Base-by-base conservation (phyloP, 345 rosid species). In the Triadica sebifera region DNA sequence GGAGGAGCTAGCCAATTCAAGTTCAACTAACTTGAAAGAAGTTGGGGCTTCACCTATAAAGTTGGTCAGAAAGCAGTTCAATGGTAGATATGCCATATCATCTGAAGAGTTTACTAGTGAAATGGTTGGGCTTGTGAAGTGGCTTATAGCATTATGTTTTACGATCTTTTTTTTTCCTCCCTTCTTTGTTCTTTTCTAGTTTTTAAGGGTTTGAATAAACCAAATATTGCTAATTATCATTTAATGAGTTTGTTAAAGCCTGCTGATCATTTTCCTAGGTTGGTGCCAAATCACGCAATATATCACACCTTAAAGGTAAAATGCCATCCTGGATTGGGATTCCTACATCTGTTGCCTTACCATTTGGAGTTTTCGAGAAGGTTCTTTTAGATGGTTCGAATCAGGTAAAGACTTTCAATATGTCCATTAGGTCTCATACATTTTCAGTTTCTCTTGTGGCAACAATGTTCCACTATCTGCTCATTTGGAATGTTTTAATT, bases 241-340 rank as follows among this genome's bases (percentile, higher is more conserved):
- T 52, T n/a, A n/a, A n/a, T n/a, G n/a, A n/a, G n/a, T n/a, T 15
- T 20, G 22, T 41, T 4, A 9, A 57, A 41, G 16, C 45, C 10
- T 56, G 64, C 29, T 76, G 52, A 39, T 79, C 59, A 29, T 75
- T 41, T 65, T 75, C 70, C 51, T 73, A 95, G 99, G 98, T 95
- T 84, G 99, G 99, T 84, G 98, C 99, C 77, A 95, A 95, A 84
- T 95, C 99, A 24, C 93, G 98, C 77, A 95, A 95, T 83, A 93
- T 95, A 52, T 82, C 94, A 43, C 87, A 89, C 81, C 83, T 95
- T 53, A 91, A 90, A 85, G 91, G 92, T 69, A 93, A 93, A 84
- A 85, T 95, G 62, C 97, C 99, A 53, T 87, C 97, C 70, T 95
- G 94, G 96, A 83, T 95, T 83, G 98, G 94, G 67, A 87, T 95